phyloP scores from a whole-genome alignment of 345 rosid genomes.

The Excoecaria agallocha region DNA sequence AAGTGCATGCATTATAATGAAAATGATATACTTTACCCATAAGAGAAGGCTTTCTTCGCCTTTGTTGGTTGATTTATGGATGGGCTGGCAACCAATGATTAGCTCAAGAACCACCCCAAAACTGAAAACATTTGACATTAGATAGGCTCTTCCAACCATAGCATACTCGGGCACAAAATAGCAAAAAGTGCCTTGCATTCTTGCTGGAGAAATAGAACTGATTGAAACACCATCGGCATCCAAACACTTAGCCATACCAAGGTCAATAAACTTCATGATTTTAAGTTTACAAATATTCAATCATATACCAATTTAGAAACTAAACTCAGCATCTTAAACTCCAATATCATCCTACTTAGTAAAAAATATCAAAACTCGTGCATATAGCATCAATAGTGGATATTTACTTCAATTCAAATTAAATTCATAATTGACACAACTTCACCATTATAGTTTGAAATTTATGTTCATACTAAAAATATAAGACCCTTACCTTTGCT shows the following conservation, averaged over 20 bases:
- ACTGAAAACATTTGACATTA: constrained; percentile 95
- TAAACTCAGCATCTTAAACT: constrained; percentile 15
- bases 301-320: not conserved
- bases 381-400: not conserved
- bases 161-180: constrained; percentile 99
- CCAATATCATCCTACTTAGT: not conserved
- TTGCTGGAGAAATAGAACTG: constrained; percentile 82
- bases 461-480: not conserved
- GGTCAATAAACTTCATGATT: constrained; percentile 78
- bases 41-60: constrained; percentile 92
- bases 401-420: not conserved
- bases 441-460: not conserved
- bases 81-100: constrained; percentile 83
- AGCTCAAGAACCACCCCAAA: constrained; percentile 97
- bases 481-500: constrained; percentile 65
- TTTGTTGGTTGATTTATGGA: constrained; percentile 59
- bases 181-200: constrained; percentile 96
- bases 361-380: not conserved
- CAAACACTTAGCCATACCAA: constrained; percentile 93
- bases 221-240: constrained; percentile 75
- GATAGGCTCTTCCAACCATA: constrained; percentile 86
- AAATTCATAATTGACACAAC: not conserved
- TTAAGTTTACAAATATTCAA: not conserved
- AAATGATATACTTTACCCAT: constrained; percentile 53
- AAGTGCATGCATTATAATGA: constrained; percentile 3